Percentiles rank a stretch among this genome's conserved stretches.
Conservation (phyloP, 371 early-diverging fungal genomes). For the Blakeslea trispora region DNA sequence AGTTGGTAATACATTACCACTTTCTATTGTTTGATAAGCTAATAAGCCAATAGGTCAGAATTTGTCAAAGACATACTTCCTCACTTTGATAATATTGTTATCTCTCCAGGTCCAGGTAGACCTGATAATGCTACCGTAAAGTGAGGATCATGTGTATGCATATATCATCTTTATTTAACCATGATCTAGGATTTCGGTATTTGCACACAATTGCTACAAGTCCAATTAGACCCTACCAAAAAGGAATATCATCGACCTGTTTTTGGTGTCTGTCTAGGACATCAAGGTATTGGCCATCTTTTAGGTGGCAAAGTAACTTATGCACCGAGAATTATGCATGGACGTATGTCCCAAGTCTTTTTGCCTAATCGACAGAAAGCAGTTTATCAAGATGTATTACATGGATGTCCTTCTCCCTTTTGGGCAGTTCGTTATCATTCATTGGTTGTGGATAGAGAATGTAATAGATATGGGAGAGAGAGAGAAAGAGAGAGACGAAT, state of each 20-base stretch:
- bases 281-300: slow-evolving; percentile 87
- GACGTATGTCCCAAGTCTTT: slow-evolving; percentile 72
- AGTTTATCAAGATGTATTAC: slow-evolving; percentile 53
- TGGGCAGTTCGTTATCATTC: slow-evolving; percentile 92
- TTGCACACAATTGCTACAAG: slow-evolving; percentile 65
- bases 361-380: background rate
- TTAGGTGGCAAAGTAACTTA: slow-evolving; percentile 79
- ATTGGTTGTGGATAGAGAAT: slow-evolving; percentile 65
- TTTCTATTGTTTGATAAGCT: background rate
- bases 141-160: slow-evolving; percentile 24
- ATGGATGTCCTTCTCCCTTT: slow-evolving; percentile 64
- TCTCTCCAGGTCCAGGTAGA: slow-evolving; percentile 93
- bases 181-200: slow-evolving; percentile 82
- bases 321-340: slow-evolving; percentile 83
- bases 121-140: slow-evolving; percentile 51
- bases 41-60: slow-evolving; percentile 43
- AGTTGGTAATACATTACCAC: slow-evolving; percentile 58
- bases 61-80: slow-evolving; percentile 69
- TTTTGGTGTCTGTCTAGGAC: slow-evolving; percentile 98
- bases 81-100: slow-evolving; percentile 83
- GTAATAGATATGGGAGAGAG: slow-evolving; percentile 19
- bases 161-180: slow-evolving; percentile 1
- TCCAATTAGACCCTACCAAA: slow-evolving; percentile 42
- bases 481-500: background rate
- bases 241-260: slow-evolving; percentile 65